Evolutionary conservation across 169 alveolate species (phyloP).

Genomic region (Plasmodium cynomolgi): DNA sequence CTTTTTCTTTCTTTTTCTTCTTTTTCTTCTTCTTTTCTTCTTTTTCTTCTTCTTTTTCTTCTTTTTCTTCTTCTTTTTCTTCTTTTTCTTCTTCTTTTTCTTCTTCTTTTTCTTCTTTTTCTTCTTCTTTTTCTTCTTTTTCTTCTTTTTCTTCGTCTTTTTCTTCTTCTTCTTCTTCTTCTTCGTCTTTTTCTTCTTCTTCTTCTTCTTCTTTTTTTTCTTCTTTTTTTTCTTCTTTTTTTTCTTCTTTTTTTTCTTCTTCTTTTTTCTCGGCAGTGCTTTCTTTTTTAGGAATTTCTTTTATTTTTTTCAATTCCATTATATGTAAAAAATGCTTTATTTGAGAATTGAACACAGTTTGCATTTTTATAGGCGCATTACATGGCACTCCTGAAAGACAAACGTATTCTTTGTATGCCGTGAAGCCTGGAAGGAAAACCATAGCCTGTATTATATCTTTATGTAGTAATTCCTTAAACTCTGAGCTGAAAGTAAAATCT

Average conservation of each 20-base stretch:
- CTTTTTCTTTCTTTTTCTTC: not conserved
- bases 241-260: too few relatives aligned
- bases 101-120: not conserved
- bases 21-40: not conserved
- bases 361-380: conserved; percentile 6
- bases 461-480: conserved; percentile 11
- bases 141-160: not conserved
- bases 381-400: conserved; percentile 59
- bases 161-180: too few relatives aligned
- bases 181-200: too few relatives aligned
- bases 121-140: too few relatives aligned
- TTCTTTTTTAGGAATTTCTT: not conserved
- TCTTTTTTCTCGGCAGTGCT: not conserved
- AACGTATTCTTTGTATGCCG: conserved; percentile 34
- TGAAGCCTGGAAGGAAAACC: conserved; percentile 51
- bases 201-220: not conserved
- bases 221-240: too few relatives aligned
- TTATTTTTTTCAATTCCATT: not conserved
- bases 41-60: not conserved
- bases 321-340: not conserved
- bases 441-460: conserved; percentile 18
- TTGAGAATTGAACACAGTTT: not conserved
- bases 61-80: too few relatives aligned
- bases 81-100: too few relatives aligned
- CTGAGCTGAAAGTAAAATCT: conserved; percentile 25